A percentile compares a stretch with the other conserved stretches of the same genome.
These are phyloP conservation scores for Chalaropsis ovoidea DNA, from an alignment of 2,329 filamentous ascomycete species.

Conservation along the genomic window DNA sequence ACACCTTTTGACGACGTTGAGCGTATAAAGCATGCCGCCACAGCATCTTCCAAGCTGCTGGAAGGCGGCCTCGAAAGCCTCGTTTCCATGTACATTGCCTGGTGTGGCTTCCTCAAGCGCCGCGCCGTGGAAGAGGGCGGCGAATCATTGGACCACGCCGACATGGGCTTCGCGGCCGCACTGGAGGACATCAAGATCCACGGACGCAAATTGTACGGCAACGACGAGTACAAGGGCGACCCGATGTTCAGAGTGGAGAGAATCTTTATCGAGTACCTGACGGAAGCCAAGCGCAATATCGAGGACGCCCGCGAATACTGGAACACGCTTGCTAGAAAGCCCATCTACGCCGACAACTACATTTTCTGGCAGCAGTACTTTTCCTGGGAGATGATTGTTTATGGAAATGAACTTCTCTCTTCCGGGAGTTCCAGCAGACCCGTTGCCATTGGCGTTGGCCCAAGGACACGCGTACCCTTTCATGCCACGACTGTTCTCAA, in stretches of 20 bases:
- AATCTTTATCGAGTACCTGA: slow-evolving; percentile 84
- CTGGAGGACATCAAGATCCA: slow-evolving; percentile 77
- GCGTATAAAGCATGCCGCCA: slow-evolving; percentile 83
- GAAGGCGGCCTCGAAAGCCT: slow-evolving; percentile 78
- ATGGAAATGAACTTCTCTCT: slow-evolving; percentile 33
- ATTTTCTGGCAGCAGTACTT: slow-evolving; percentile 95
- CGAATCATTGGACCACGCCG: slow-evolving; percentile 79
- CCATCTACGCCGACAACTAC: slow-evolving; percentile 62
- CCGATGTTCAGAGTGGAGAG: slow-evolving; percentile 79
- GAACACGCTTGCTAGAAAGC: slow-evolving; percentile 55
- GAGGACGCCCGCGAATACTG: slow-evolving; percentile 69
- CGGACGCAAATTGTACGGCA: slow-evolving; percentile 62
- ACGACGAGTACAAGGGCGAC: slow-evolving; percentile 68
- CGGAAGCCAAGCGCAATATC: slow-evolving; percentile 68
- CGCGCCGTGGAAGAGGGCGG: slow-evolving; percentile 63
- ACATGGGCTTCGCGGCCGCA: slow-evolving; percentile 76
- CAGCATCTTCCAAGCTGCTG: slow-evolving; percentile 73
- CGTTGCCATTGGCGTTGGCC: background rate
- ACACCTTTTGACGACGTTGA: slow-evolving; percentile 72
- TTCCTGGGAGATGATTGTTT: slow-evolving; percentile 72
- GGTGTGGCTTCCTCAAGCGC: slow-evolving; percentile 88
- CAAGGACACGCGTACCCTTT: slow-evolving; percentile 46
- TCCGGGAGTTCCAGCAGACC: slow-evolving; percentile 35
- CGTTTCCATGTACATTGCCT: slow-evolving; percentile 82
- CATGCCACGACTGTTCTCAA: slow-evolving; percentile 67